These are phyloP conservation scores for Eucalyptus fibrosa DNA, from an alignment of 345 rosid species.

Conservation along the genomic window DNA sequence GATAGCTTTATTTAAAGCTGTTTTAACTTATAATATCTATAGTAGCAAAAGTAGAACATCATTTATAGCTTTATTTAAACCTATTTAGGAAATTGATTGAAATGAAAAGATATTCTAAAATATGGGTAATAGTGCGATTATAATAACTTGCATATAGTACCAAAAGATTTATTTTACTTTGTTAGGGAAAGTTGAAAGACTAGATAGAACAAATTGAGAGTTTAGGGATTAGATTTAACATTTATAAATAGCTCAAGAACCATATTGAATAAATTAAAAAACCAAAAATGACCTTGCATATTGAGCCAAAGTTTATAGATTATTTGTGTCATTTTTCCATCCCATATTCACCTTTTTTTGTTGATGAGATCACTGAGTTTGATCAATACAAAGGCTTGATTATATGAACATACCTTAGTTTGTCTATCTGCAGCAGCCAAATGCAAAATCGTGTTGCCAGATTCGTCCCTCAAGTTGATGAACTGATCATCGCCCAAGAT, in stretches of 20 bases:
- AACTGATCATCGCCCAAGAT: neutral
- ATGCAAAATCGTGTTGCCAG: neutral
- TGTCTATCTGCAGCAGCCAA: neutral
- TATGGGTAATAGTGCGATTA: neutral
- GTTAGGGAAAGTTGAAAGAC: neutral
- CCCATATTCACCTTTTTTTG: neutral
- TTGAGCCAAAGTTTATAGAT: too few species aligned
- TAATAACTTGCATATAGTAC: neutral
- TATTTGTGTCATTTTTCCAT: neutral
- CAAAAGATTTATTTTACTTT: neutral
- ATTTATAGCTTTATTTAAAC: too few species aligned
- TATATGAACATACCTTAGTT: neutral
- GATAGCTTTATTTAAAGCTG: neutral
- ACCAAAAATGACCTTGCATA: rapidly evolving
- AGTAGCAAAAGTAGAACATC: neutral
- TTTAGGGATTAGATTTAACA: too few species aligned
- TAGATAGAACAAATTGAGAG: neutral
- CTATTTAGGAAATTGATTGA: too few species aligned
- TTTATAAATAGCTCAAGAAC: neutral
- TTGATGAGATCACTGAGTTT: neutral
- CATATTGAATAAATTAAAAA: too few species aligned
- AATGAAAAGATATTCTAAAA: too few species aligned
- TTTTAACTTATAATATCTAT: too few species aligned
- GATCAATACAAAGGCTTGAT: neutral
- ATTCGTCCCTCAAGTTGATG: neutral